Base-by-base conservation (phyloP, 768 basidiomycete species). In the Boletus patriciae region DNA sequence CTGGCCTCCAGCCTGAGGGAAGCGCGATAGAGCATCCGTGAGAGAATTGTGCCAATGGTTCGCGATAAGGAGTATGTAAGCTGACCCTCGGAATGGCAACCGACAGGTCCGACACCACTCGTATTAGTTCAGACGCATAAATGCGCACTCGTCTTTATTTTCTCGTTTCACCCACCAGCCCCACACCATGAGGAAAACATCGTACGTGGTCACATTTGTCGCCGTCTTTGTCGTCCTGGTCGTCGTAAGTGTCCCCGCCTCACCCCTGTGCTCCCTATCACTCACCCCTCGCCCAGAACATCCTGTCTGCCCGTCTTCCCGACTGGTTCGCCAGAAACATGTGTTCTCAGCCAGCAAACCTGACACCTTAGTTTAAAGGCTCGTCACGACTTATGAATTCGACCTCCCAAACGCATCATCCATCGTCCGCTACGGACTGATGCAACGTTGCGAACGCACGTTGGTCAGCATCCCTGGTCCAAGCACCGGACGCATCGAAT, bases 131-230 rank as follows among this genome's bases (percentile, higher is more conserved):
- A 12, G 31, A 27, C 19, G 16, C 31, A 33, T 49, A 49, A 37
- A 50, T 50, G 49, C 34, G 25, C 34, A n/a, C 13, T 21, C 44
- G 40, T 13, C 16, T 61, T 42, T 42, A 6, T n/a, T 23, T 21
- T 34, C 42, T 11, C 25, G 36, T 7, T 38, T 21, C 47, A 18
- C 31, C 49, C 46, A 27, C 36, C 48, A 48, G 12, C 48, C 29
- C 13, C 38, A 46, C 48, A 66, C 51, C 29, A 87, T 89, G 87
- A 78, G 87, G 60, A 88, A 87, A 64, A 82, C 78, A 1, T 89
- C 86, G 1, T 90, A 90, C 60, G 81, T 80, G 27, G 59, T 87
- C 50, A 81, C 87, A 0, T 86, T 88, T 61, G 60, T 83, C 55
- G 80, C 82, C 29, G 81, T 87, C 2, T 65, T 77, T 4, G 53